phyloP scores from a whole-genome alignment of 805 yeast genomes.

The Yamadazyma tumulicola region DNA sequence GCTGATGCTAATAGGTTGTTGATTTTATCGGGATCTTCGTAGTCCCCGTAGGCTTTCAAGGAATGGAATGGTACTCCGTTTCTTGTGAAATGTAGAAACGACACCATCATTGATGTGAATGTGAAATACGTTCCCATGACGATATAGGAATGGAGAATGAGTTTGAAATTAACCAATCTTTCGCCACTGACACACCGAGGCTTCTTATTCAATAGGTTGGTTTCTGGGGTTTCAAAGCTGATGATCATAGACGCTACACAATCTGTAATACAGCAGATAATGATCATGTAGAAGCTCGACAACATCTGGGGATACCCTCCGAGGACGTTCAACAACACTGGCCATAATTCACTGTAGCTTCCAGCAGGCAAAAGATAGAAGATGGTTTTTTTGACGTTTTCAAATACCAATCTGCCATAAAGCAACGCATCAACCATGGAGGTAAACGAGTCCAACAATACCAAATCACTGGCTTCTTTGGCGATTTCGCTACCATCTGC shows the following conservation, averaged over 20 bases:
- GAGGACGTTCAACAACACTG: constrained; percentile 44
- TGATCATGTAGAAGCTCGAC: constrained; percentile 48
- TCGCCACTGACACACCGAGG: constrained; percentile 44
- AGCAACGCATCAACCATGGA: constrained; percentile 32
- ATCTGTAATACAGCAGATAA: constrained; percentile 47
- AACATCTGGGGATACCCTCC: constrained; percentile 48
- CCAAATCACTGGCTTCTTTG: constrained; percentile 34
- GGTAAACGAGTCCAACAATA: constrained; percentile 24
- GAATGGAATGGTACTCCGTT: constrained; percentile 32
- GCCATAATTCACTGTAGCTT: constrained; percentile 48
- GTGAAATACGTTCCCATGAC: constrained; percentile 39
- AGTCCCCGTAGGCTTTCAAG: constrained; percentile 33
- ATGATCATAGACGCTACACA: constrained; percentile 42
- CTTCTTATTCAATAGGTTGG: constrained; percentile 35
- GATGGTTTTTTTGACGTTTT: constrained; percentile 45
- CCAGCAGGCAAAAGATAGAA: constrained; percentile 51
- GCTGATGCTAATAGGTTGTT: constrained; percentile 22
- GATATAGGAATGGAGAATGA: constrained; percentile 42
- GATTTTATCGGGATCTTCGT: constrained; percentile 10
- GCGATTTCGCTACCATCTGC: constrained; percentile 30
- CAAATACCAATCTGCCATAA: constrained; percentile 46
- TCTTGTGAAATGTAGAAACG: constrained; percentile 35
- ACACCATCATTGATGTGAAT: constrained; percentile 37
- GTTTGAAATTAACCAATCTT: constrained; percentile 33
- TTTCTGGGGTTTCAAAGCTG: constrained; percentile 43